Evolutionary conservation across 176 grass and related monocot species (phyloP).

Genomic region (Carex cristatella): DNA sequence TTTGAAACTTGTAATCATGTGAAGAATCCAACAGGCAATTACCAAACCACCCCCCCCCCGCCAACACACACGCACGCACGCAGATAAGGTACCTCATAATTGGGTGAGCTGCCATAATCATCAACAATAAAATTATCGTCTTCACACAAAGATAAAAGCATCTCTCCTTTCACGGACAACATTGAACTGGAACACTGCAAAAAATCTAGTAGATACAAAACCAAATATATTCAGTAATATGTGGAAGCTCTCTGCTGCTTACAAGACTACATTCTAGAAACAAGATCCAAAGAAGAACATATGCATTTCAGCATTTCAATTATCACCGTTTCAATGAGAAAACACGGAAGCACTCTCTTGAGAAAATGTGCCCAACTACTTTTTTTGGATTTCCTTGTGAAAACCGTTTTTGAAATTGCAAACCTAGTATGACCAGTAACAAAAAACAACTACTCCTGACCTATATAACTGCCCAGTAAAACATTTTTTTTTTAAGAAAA

Average conservation of each 20-base stretch:
- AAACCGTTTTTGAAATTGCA: not conserved
- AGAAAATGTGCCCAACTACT: not conserved
- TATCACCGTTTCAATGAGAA: not conserved
- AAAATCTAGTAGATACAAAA: conserved; percentile 42
- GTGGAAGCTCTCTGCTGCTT: not conserved
- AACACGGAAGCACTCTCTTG: not conserved
- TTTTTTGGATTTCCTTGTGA: not conserved
- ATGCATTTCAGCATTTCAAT: not conserved
- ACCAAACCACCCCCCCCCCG: too few species aligned
- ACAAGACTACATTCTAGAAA: not conserved
- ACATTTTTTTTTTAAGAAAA: not conserved
- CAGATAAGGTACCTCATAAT: conserved; percentile 51
- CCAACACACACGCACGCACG: too few species aligned
- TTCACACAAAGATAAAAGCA: conserved; percentile 47
- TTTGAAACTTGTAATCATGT: not conserved
- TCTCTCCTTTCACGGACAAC: conserved; percentile 58
- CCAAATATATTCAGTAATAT: not conserved
- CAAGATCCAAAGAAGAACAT: not conserved
- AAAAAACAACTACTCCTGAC: not conserved
- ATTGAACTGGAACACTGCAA: conserved; percentile 68
- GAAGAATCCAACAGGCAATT: too few species aligned
- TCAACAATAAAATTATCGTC: conserved; percentile 86
- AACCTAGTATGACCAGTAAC: not conserved
- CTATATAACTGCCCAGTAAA: not conserved
- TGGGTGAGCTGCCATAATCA: conserved; percentile 42